Conservation (phyloP, 2,329 filamentous ascomycete genomes). For the Xylariomycetidae sp. region DNA sequence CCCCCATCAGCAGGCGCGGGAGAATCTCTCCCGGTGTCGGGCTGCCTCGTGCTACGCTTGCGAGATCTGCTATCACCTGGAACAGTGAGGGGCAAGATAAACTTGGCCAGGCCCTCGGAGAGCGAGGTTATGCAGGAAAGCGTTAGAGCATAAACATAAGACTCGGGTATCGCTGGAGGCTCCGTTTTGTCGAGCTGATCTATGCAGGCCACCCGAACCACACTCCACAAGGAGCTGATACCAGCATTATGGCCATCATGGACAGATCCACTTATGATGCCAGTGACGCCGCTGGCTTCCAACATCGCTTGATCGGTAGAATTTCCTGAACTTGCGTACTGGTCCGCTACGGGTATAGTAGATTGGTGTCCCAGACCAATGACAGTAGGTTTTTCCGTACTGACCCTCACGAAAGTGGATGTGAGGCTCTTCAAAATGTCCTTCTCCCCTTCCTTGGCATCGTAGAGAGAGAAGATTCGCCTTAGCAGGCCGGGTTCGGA, state of each 20-base stretch:
- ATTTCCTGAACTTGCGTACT: slow-evolving; percentile 49
- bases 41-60: slow-evolving; percentile 40
- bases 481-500: slow-evolving; percentile 73
- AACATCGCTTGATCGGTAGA: slow-evolving; percentile 80
- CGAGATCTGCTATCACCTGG: slow-evolving; percentile 60
- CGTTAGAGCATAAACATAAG: slow-evolving; percentile 87
- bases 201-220: slow-evolving; percentile 79
- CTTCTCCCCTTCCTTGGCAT: slow-evolving; percentile 67
- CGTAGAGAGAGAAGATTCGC: slow-evolving; percentile 76
- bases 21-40: slow-evolving; percentile 39
- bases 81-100: slow-evolving; percentile 86
- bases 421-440: slow-evolving; percentile 77
- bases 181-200: slow-evolving; percentile 93
- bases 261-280: slow-evolving; percentile 74
- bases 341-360: slow-evolving; percentile 65
- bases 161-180: slow-evolving; percentile 77
- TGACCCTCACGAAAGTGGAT: slow-evolving; percentile 84
- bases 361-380: slow-evolving; percentile 90
- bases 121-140: slow-evolving; percentile 85
- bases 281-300: slow-evolving; percentile 81
- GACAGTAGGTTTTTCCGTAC: slow-evolving; percentile 81
- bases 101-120: slow-evolving; percentile 88
- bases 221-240: slow-evolving; percentile 89
- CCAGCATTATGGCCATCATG: slow-evolving; percentile 66
- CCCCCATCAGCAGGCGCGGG: slow-evolving; percentile 35